Evolutionary conservation across 257 asterid species (phyloP).

Genomic region (Ligustrum vulgare): DNA sequence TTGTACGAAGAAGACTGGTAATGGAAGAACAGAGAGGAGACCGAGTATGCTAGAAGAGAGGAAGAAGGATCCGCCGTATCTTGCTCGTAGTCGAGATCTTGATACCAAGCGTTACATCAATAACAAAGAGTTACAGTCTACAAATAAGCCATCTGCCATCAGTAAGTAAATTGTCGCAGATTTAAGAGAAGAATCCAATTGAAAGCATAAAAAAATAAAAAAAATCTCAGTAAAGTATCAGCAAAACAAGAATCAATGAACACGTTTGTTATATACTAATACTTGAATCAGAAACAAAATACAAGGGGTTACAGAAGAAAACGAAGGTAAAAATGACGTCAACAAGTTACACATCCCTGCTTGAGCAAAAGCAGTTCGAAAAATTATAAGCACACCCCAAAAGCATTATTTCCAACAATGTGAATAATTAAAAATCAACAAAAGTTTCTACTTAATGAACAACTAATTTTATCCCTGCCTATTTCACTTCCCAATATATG

Average conservation of each 20-base stretch:
- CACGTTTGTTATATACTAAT: neutral
- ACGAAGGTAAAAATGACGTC: neutral
- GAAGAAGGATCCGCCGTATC: too few species aligned
- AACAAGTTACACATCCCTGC: neutral
- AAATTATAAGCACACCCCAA: slow-evolving; percentile 5
- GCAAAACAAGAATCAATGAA: neutral
- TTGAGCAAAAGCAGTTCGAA: neutral
- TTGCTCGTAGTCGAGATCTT: too few species aligned
- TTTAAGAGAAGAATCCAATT: neutral
- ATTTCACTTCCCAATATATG: slow-evolving; percentile 36
- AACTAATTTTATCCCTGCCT: slow-evolving; percentile 38
- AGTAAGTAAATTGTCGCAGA: neutral
- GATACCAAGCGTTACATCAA: too few species aligned
- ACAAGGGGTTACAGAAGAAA: neutral
- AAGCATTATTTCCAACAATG: slow-evolving; percentile 18
- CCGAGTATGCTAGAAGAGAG: too few species aligned
- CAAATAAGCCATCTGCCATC: neutral
- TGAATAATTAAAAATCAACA: slow-evolving; percentile 3
- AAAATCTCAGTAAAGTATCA: neutral
- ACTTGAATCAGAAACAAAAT: neutral
- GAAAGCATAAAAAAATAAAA: too few species aligned
- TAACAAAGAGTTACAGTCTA: neutral
- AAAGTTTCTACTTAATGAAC: slow-evolving; percentile 33
- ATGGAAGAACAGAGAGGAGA: too few species aligned
- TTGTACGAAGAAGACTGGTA: too few species aligned